Evolutionary conservation across 352 stramenopile species (phyloP).

Genomic region (Phytophthora crassamura): DNA sequence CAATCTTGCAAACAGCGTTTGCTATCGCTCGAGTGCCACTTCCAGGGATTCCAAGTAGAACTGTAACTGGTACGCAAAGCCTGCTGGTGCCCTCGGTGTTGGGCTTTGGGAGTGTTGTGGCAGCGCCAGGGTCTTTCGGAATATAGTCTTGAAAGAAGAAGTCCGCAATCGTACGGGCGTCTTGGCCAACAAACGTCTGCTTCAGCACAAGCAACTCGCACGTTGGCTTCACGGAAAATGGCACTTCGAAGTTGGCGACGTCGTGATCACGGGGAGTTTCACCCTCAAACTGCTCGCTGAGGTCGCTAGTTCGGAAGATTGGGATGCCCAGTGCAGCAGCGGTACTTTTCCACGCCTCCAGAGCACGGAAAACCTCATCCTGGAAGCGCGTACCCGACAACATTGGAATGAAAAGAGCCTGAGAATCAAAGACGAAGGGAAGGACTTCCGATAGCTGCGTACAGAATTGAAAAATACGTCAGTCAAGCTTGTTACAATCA

Average conservation of each 20-base stretch:
- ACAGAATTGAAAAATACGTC: conserved; percentile 1
- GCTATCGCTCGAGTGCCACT: conserved; percentile 52
- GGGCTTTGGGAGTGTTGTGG: conserved; percentile 48
- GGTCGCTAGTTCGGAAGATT: conserved; percentile 61
- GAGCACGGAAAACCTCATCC: conserved; percentile 59
- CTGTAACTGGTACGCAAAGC: conserved; percentile 57
- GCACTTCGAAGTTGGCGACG: conserved; percentile 20
- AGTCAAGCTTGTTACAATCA: neutral
- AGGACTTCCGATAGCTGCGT: conserved; percentile 46
- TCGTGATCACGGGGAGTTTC: conserved; percentile 48
- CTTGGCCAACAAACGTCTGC: conserved; percentile 23
- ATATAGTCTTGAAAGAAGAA: conserved; percentile 72
- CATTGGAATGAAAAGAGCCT: conserved; percentile 57
- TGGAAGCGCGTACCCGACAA: conserved; percentile 72
- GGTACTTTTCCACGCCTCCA: conserved; percentile 65
- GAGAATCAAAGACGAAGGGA: conserved; percentile 39
- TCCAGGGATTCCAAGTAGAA: conserved; percentile 72
- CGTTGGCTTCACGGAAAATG: conserved; percentile 22
- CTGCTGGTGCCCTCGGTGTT: conserved; percentile 35
- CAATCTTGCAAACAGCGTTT: conserved; percentile 54
- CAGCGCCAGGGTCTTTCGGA: conserved; percentile 51
- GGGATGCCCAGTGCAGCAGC: conserved; percentile 51
- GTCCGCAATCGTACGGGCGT: conserved; percentile 25
- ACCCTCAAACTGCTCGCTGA: conserved; percentile 45
- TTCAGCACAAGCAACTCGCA: conserved; percentile 36